A percentile compares a stretch with the other conserved stretches of the same genome.
These are phyloP conservation scores for Suillus subalutaceus DNA, from an alignment of 768 basidiomycete species.

Conservation along the genomic window DNA sequence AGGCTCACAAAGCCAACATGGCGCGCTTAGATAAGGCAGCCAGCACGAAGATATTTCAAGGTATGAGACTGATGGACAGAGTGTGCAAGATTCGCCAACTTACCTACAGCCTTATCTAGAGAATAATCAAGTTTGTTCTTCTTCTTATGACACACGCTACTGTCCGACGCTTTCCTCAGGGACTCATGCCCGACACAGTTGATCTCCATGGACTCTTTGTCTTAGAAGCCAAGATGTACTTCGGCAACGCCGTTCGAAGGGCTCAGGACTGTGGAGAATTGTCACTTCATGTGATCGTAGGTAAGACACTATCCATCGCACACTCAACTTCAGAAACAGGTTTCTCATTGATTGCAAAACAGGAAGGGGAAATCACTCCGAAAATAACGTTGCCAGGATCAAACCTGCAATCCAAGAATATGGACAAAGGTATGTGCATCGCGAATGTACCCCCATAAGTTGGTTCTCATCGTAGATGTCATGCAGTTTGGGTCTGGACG, in stretches of 20 bases:
- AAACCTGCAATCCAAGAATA: slow-evolving; percentile 85
- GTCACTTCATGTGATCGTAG: slow-evolving; percentile 77
- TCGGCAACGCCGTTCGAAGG: slow-evolving; percentile 64
- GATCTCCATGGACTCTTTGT: slow-evolving; percentile 89
- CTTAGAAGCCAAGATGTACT: slow-evolving; percentile 78
- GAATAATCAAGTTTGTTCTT: slow-evolving; percentile 9
- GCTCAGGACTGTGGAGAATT: slow-evolving; percentile 59
- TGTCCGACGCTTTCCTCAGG: not conserved
- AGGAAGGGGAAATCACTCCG: slow-evolving; percentile 85
- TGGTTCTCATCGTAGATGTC: not conserved
- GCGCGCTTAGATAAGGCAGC: slow-evolving; percentile 74
- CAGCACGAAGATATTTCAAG: slow-evolving; percentile 77
- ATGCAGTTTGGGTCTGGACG: slow-evolving; percentile 58
- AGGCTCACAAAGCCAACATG: slow-evolving; percentile 73
- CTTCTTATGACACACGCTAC: not conserved
- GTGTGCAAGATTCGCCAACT: too few species aligned
- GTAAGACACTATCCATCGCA: slow-evolving; percentile 42
- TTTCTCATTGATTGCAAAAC: not conserved
- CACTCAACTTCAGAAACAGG: not conserved
- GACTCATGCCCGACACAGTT: slow-evolving; percentile 59
- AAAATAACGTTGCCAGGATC: slow-evolving; percentile 71
- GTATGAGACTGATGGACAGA: slow-evolving; percentile 44
- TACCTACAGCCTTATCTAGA: not conserved
- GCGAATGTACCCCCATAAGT: not conserved
- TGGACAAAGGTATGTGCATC: slow-evolving; percentile 62